Evolutionary conservation across 1,284 basidiomycete species (phyloP), one percentile per base, ranked within the genome.

Genomic region (Cutaneotrichosporon curvatum): DNA sequence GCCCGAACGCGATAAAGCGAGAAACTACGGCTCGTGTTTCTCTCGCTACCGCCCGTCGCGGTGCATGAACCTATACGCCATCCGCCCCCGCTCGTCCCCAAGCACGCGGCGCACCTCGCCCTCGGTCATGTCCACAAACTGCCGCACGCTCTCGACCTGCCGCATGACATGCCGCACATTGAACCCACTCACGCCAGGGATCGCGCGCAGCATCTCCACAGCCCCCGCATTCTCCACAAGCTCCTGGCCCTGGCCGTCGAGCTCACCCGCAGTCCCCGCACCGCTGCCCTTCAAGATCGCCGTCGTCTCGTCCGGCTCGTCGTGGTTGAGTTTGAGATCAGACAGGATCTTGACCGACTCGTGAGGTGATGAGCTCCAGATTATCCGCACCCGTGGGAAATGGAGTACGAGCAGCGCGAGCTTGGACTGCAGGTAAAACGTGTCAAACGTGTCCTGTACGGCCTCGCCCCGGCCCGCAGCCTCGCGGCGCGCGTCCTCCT

Each of bases 311-410:
- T 95, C 85, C 0, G 94, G 95, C 65, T 98, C 90, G 1, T 80
- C 74, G 44, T 81, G 80, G 56, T 85, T 83, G n/a, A 75, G 62
- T 68, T 98, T 98, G 23, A 98, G 81, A 62, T 97, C 94, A 37
- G 81, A 81, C 73, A 97, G 92, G 46, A 97, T 91, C 55, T 91
- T 84, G 0, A 90, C 81, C 0, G 89, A 92, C 21, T 88, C 84
- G 60, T 88, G 88, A 0, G 95, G 90, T 2, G 91, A 96, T 2
- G 89, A 90, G 0, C 90, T 94, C 95, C 95, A 98, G 61, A 98
- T 86, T 62, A 97, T 85, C 25, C 89, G 82, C 3, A 98, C 75
- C 16, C 87, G 83, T 0, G 91, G 91, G 65, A 97, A 98, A 11
- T 86, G 79, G 10, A 95, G 78, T 0, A 86, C 85, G 2, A 98